Percentiles rank a stretch among this genome's conserved stretches.
phyloP scores from a whole-genome alignment of 208 protist genomes.

The Blastocrithidia nonstop region DNA sequence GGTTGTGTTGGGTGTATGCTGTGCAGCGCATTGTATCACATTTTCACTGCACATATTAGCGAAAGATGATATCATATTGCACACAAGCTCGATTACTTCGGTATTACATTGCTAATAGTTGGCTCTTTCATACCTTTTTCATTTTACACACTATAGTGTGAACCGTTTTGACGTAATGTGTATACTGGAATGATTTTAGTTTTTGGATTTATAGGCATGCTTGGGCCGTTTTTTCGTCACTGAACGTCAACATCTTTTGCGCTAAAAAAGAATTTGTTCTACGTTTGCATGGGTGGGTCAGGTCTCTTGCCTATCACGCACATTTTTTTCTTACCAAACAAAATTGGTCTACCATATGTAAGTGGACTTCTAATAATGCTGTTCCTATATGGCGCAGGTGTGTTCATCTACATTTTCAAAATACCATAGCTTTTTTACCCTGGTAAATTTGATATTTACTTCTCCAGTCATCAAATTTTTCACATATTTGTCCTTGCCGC shows the following conservation, averaged over 20 bases:
- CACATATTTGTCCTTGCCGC: conserved; percentile 69
- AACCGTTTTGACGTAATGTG: conserved; percentile 36
- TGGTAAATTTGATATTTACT: conserved; percentile 54
- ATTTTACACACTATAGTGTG: conserved; percentile 60
- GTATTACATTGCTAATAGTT: conserved; percentile 68
- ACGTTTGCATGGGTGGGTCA: conserved; percentile 56
- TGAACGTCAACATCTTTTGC: conserved; percentile 50
- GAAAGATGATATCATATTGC: conserved; percentile 29
- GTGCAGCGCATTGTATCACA: conserved; percentile 60
- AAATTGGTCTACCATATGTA: conserved; percentile 23
- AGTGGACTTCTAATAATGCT: conserved; percentile 42
- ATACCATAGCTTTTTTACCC: conserved; percentile 56
- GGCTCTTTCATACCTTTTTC: conserved; percentile 74
- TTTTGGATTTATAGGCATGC: conserved; percentile 52
- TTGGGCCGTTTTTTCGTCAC: conserved; percentile 61
- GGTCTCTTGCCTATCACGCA: conserved; percentile 53
- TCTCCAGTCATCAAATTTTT: conserved; percentile 66
- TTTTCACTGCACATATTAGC: conserved; percentile 44
- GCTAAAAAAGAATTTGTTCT: conserved; percentile 43
- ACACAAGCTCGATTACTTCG: conserved; percentile 73
- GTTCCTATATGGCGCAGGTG: conserved; percentile 53
- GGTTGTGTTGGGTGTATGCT: conserved; percentile 58
- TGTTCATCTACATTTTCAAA: conserved; percentile 68
- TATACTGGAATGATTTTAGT: conserved; percentile 57
- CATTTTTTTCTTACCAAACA: conserved; percentile 23